phyloP scores from a whole-genome alignment of 805 yeast species.

The Teunomyces tritomae region DNA sequence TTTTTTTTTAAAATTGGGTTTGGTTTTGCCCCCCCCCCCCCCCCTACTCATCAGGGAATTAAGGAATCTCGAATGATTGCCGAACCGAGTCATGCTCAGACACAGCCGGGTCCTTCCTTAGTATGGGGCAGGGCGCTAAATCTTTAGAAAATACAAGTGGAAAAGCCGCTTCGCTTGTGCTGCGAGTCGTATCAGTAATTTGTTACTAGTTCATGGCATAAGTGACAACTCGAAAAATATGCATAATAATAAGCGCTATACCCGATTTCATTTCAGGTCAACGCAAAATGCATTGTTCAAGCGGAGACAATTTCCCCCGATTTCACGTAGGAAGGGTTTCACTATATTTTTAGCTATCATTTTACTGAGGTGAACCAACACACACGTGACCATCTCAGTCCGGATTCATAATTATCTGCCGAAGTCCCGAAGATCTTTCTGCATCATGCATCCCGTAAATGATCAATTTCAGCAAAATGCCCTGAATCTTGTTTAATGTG shows the following conservation, averaged over 20 bases:
- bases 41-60: not conserved
- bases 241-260: not conserved
- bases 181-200: not conserved
- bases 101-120: not conserved
- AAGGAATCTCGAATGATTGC: not conserved
- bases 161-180: not conserved
- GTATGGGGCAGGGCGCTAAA: not conserved
- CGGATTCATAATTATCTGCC: not conserved
- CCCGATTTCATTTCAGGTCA: not conserved
- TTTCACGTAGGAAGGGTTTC: not conserved
- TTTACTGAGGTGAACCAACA: no score
- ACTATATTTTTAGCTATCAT: no score
- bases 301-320: not conserved
- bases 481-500: not conserved
- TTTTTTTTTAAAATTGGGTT: no score
- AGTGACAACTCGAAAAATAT: not conserved
- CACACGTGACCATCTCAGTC: not conserved
- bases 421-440: constrained; percentile 1
- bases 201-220: no score
- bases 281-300: not conserved
- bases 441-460: not conserved
- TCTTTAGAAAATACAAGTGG: not conserved
- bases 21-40: no score
- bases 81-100: not conserved
- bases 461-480: not conserved